Percentiles rank a stretch among this genome's conserved stretches.
phyloP scores from a whole-genome alignment of 148 eudicot species.

The Chenopodium quinoa region DNA sequence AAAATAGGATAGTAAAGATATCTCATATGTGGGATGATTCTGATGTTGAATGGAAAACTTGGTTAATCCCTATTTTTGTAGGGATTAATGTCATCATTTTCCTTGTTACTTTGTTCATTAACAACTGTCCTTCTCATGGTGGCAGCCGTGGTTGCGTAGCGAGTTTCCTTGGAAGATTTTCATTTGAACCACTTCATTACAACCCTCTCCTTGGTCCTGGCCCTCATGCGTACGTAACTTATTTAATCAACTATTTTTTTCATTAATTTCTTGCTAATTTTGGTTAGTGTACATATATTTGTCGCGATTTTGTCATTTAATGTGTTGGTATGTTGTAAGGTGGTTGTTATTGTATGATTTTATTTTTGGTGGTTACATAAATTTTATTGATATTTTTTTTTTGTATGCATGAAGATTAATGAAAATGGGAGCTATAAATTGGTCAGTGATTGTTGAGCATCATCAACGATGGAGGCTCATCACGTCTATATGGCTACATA shows the following conservation, averaged over 20 bases:
- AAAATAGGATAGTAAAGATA: neutral
- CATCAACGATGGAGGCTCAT: slow-evolving; percentile 78
- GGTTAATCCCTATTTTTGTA: slow-evolving; percentile 62
- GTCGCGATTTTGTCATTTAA: too few relatives aligned
- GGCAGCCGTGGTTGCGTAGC: slow-evolving; percentile 36
- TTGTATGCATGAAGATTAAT: slow-evolving; percentile 33
- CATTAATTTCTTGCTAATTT: neutral
- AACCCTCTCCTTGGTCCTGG: slow-evolving; percentile 80
- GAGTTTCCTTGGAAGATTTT: slow-evolving; percentile 61
- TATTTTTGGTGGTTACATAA: too few relatives aligned
- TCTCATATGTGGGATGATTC: slow-evolving; percentile 17
- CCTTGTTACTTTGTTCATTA: slow-evolving; percentile 47
- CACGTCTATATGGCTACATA: slow-evolving; percentile 63
- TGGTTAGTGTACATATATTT: too few relatives aligned
- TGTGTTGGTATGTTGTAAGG: too few relatives aligned
- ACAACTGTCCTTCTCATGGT: slow-evolving; percentile 51
- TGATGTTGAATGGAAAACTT: slow-evolving; percentile 53
- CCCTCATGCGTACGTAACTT: slow-evolving; percentile 40
- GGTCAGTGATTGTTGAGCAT: slow-evolving; percentile 39
- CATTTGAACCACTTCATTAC: slow-evolving; percentile 51
- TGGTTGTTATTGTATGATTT: too few relatives aligned
- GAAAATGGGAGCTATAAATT: slow-evolving; percentile 57
- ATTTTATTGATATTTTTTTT: neutral
- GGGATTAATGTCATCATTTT: slow-evolving; percentile 56
- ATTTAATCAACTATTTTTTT: neutral